Conservation (phyloP, 2,329 filamentous ascomycete genomes). For the Colletotrichum tropicale region DNA sequence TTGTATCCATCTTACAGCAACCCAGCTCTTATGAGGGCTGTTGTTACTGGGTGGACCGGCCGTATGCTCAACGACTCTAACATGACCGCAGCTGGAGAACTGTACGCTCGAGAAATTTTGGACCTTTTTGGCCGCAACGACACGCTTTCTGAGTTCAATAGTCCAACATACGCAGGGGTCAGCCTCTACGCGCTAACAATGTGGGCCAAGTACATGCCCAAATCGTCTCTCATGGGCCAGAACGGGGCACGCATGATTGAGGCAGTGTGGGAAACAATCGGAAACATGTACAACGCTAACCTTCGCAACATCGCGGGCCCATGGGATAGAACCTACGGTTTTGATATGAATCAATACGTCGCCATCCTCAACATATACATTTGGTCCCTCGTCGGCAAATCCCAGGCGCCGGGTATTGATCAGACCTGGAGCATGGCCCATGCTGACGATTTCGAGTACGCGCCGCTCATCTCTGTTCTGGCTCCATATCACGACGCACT, state of each 20-base stretch:
- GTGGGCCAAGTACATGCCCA: conserved; percentile 63
- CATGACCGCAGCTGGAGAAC: conserved; percentile 63
- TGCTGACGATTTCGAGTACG: conserved; percentile 61
- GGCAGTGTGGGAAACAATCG: conserved; percentile 56
- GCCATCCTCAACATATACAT: conserved; percentile 62
- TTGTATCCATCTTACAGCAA: conserved; percentile 47
- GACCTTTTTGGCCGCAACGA: conserved; percentile 58
- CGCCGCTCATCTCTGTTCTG: conserved; percentile 59
- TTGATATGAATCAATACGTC: conserved; percentile 66
- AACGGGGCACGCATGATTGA: conserved; percentile 56
- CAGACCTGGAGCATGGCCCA: conserved; percentile 53
- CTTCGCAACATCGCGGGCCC: conserved; percentile 66
- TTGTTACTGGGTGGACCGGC: conserved; percentile 64
- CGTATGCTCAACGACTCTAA: conserved; percentile 57
- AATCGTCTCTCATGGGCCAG: conserved; percentile 53
- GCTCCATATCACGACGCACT: conserved; percentile 52
- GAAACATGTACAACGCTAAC: conserved; percentile 59
- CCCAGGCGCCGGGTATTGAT: conserved; percentile 34
- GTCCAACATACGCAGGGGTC: conserved; percentile 65
- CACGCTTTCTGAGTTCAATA: conserved; percentile 47
- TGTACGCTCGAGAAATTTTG: conserved; percentile 58
- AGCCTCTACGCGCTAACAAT: conserved; percentile 62
- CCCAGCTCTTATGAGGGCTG: conserved; percentile 62
- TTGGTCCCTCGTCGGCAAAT: conserved; percentile 60
- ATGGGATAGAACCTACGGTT: conserved; percentile 68